Percentiles rank a stretch among this genome's conserved stretches.
Conservation (phyloP, 78 protist genomes). For the Thecamonas trahens region DNA sequence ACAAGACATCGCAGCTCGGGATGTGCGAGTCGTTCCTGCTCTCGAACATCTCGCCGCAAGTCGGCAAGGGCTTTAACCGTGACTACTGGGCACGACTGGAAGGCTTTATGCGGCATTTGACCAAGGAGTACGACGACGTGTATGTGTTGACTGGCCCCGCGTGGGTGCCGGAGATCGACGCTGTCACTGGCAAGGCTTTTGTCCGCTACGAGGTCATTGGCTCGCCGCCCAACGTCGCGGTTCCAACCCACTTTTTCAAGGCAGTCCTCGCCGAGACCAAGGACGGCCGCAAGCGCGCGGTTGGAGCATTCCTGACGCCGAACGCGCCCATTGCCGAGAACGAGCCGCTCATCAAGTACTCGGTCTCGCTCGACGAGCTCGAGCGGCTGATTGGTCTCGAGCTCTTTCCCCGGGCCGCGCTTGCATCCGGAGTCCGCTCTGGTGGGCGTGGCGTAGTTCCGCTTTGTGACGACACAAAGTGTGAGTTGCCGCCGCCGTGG, state of each 20-base stretch:
- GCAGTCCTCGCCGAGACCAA: neutral
- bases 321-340: neutral
- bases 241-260: conserved; percentile 28
- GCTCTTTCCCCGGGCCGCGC: no score
- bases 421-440: no score
- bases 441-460: no score
- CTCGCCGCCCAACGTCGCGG: conserved; percentile 11
- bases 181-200: conserved; percentile 8
- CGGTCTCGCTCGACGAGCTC: no score
- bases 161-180: conserved; percentile 14
- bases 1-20: conserved; percentile 7
- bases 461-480: no score
- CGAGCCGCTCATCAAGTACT: no score
- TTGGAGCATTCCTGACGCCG: neutral
- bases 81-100: conserved; percentile 16
- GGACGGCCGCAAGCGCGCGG: neutral
- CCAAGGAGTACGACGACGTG: conserved; percentile 5
- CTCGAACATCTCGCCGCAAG: conserved; percentile 21
- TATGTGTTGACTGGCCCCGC: conserved; percentile 8
- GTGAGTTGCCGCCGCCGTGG: no score
- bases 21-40: conserved; percentile 18
- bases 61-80: conserved; percentile 16
- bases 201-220: conserved; percentile 10
- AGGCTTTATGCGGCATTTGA: neutral
- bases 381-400: no score